Conservation (phyloP, 2,329 filamentous ascomycete species). For the Fusarium chlamydosporum region DNA sequence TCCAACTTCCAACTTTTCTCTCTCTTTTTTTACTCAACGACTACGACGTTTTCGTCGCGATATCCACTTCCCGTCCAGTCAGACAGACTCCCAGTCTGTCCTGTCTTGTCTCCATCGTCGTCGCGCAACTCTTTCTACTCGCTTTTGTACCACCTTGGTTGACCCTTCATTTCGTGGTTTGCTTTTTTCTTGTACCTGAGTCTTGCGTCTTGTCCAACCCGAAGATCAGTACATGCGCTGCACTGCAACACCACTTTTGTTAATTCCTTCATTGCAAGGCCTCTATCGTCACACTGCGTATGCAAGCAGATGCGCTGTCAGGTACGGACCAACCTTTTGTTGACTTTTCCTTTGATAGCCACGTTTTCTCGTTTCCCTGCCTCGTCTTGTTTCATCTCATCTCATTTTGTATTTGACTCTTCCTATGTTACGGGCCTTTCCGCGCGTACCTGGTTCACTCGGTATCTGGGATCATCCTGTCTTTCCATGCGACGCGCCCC, state of each 20-base stretch:
- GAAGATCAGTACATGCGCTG: slow-evolving; percentile 25
- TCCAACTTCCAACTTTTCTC: slow-evolving; percentile 39
- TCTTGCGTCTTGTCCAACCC: slow-evolving; percentile 34
- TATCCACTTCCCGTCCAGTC: slow-evolving; percentile 14
- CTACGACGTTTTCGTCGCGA: slow-evolving; percentile 6
- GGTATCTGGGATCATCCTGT: slow-evolving; percentile 47
- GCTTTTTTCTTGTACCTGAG: slow-evolving; percentile 31
- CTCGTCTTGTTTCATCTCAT: slow-evolving; percentile 7
- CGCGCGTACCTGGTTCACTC: slow-evolving; percentile 41
- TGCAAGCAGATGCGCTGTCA: slow-evolving; percentile 37
- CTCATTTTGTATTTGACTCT: neutral
- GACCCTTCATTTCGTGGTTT: slow-evolving; percentile 32
- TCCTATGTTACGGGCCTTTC: slow-evolving; percentile 31
- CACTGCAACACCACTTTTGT: slow-evolving; percentile 7
- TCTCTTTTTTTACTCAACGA: slow-evolving; percentile 6
- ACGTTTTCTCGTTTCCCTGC: slow-evolving; percentile 1
- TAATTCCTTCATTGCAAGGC: neutral
- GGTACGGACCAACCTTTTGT: slow-evolving; percentile 35
- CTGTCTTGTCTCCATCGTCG: neutral
- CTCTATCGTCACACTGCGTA: slow-evolving; percentile 31
- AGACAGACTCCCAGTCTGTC: slow-evolving; percentile 1
- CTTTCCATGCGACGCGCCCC: slow-evolving; percentile 39
- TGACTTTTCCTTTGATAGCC: slow-evolving; percentile 9
- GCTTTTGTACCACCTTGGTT: slow-evolving; percentile 12
- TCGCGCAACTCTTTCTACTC: neutral